Conservation (phyloP, 1,284 basidiomycete genomes). For the Irpex sp. region DNA sequence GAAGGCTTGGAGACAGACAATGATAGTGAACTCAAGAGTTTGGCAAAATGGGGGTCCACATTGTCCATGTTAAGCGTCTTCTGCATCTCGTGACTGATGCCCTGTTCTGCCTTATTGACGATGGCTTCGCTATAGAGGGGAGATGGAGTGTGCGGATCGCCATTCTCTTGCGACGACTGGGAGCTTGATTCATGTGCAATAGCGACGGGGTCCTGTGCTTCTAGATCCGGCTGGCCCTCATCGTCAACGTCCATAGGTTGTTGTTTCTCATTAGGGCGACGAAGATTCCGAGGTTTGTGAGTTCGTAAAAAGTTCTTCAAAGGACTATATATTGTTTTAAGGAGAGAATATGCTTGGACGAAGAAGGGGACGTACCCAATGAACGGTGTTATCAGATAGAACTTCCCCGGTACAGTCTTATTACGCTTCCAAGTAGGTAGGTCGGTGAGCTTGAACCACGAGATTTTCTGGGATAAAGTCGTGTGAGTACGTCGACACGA, state of each 20-base stretch:
- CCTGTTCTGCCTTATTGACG: constrained; percentile 23
- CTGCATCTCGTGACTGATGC: constrained; percentile 17
- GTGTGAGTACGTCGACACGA: constrained; percentile 1
- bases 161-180: constrained; percentile 58
- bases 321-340: constrained; percentile 37
- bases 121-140: constrained; percentile 46
- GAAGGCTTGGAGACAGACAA: constrained; percentile 44
- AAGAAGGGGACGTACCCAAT: constrained; percentile 61
- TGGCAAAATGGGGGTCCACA: constrained; percentile 69
- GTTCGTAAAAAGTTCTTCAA: constrained; percentile 57
- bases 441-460: constrained; percentile 92
- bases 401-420: constrained; percentile 73
- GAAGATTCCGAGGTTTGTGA: constrained; percentile 31
- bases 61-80: constrained; percentile 21
- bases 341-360: constrained; percentile 9
- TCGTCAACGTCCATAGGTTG: constrained; percentile 17
- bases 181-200: constrained; percentile 59
- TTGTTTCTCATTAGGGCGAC: constrained; percentile 28
- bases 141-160: constrained; percentile 61
- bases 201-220: constrained; percentile 16
- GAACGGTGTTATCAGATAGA: constrained; percentile 96
- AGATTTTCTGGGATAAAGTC: constrained; percentile 70
- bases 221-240: constrained; percentile 15
- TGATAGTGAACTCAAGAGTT: constrained; percentile 58
- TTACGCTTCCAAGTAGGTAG: constrained; percentile 93